Evolutionary conservation across 2,329 filamentous ascomycete species (phyloP).

Genomic region (Penicillium sclerotigenum): DNA sequence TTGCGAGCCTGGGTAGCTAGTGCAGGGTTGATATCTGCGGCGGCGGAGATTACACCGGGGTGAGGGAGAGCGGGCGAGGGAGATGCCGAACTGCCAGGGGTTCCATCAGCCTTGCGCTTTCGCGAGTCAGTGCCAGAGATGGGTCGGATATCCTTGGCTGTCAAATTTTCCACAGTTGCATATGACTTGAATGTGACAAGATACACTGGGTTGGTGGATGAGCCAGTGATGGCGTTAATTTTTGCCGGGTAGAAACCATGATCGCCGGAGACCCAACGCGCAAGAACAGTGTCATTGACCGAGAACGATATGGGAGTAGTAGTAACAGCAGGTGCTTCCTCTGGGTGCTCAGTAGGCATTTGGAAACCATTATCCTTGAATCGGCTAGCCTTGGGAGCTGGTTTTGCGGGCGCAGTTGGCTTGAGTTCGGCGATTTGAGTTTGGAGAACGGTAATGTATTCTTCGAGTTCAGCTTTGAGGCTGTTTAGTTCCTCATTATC

Average conservation of each 20-base stretch:
- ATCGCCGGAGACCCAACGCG: constrained; percentile 87
- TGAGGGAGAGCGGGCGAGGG: constrained; percentile 43
- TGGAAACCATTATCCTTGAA: constrained; percentile 64
- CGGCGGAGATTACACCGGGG: constrained; percentile 61
- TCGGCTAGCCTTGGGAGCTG: constrained; percentile 66
- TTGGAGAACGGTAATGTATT: constrained; percentile 75
- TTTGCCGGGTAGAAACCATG: constrained; percentile 86
- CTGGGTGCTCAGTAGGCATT: constrained; percentile 47
- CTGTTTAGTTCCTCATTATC: constrained; percentile 73
- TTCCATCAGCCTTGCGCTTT: constrained; percentile 82
- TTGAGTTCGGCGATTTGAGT: constrained; percentile 78
- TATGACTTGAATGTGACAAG: constrained; percentile 95
- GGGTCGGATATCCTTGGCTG: constrained; percentile 78
- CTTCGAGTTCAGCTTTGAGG: constrained; percentile 76
- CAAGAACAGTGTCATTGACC: constrained; percentile 85
- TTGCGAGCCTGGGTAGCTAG: constrained; percentile 62
- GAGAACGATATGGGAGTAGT: constrained; percentile 60
- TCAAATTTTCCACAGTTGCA: constrained; percentile 72
- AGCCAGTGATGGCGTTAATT: constrained; percentile 91
- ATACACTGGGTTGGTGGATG: constrained; percentile 85
- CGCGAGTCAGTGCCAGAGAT: constrained; percentile 64
- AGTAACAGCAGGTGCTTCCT: constrained; percentile 50
- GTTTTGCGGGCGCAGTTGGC: constrained; percentile 50
- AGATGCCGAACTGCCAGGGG: constrained; percentile 52
- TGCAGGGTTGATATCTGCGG: constrained; percentile 64